These are phyloP conservation scores for Cardamine occulta DNA, from an alignment of 345 rosid species.

Conservation along the genomic window DNA sequence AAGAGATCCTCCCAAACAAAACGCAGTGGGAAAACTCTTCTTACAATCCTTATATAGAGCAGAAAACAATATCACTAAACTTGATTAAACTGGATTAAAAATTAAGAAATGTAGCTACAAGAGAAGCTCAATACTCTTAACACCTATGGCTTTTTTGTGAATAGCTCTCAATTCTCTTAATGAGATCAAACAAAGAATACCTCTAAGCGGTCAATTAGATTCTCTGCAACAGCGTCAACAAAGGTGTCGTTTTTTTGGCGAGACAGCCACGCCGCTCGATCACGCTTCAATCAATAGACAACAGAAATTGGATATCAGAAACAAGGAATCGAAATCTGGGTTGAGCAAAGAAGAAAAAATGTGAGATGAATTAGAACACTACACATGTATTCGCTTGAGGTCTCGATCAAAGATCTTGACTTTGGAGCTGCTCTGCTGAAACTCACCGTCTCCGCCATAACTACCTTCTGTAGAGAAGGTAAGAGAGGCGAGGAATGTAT, in stretches of 20 bases:
- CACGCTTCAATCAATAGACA: slow-evolving; percentile 68
- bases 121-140: slow-evolving; percentile 7
- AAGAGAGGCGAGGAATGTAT: slow-evolving; percentile 21
- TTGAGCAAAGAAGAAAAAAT: not conserved
- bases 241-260: slow-evolving; percentile 60
- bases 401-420: slow-evolving; percentile 84
- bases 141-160: not conserved
- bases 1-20: slow-evolving; percentile 86
- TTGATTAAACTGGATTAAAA: not conserved
- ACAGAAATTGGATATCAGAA: not conserved
- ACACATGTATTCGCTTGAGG: slow-evolving; percentile 84
- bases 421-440: slow-evolving; percentile 47
- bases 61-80: not conserved
- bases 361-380: slow-evolving; percentile 4
- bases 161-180: not conserved
- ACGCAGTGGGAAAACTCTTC: slow-evolving; percentile 77
- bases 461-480: slow-evolving; percentile 50
- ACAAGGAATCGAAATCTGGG: not conserved
- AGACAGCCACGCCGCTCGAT: slow-evolving; percentile 93
- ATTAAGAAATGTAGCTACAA: not conserved
- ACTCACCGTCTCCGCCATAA: slow-evolving; percentile 49
- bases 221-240: slow-evolving; percentile 89
- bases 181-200: slow-evolving; percentile 39
- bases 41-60: slow-evolving; percentile 70
- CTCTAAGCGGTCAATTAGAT: slow-evolving; percentile 89